Conservation (phyloP, 768 basidiomycete species). For the Podaxis pistillaris region DNA sequence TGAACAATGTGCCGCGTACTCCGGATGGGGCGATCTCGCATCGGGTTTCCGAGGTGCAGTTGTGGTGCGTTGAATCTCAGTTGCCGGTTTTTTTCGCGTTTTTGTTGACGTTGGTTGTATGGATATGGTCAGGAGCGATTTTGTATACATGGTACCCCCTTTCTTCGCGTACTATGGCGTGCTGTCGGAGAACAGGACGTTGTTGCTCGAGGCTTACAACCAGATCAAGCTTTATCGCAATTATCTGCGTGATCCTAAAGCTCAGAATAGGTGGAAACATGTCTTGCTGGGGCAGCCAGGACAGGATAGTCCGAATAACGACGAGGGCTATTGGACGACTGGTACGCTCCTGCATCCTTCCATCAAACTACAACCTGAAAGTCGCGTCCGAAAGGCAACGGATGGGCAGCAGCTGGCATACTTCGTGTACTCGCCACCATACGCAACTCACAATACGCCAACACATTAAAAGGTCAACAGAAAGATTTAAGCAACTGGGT, state of each 20-base stretch:
- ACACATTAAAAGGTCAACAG: slow-evolving; percentile 47
- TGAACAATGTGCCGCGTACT: slow-evolving; percentile 57
- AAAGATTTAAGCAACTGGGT: slow-evolving; percentile 64
- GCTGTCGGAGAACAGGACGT: slow-evolving; percentile 49
- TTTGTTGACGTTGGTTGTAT: background rate
- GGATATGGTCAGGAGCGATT: slow-evolving; percentile 60
- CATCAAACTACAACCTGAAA: too few relatives aligned
- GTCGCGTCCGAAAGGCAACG: slow-evolving; percentile 56
- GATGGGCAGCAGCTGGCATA: slow-evolving; percentile 89
- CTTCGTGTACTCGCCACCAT: slow-evolving; percentile 79
- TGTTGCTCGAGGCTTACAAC: slow-evolving; percentile 63
- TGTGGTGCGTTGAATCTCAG: slow-evolving; percentile 49
- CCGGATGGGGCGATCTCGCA: slow-evolving; percentile 82
- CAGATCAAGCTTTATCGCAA: slow-evolving; percentile 73
- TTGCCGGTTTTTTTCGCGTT: background rate
- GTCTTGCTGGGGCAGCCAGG: slow-evolving; percentile 50
- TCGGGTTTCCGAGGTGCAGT: slow-evolving; percentile 61
- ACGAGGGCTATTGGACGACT: slow-evolving; percentile 79
- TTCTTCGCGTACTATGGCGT: slow-evolving; percentile 86
- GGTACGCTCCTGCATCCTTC: slow-evolving; percentile 36
- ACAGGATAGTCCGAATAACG: slow-evolving; percentile 32
- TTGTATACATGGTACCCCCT: slow-evolving; percentile 82
- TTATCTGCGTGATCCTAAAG: slow-evolving; percentile 51
- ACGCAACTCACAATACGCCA: slow-evolving; percentile 54
- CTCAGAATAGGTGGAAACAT: slow-evolving; percentile 71